Evolutionary conservation across 192 early-diverging fungal genomes (phyloP).

Genomic region (Coemansia sp.): DNA sequence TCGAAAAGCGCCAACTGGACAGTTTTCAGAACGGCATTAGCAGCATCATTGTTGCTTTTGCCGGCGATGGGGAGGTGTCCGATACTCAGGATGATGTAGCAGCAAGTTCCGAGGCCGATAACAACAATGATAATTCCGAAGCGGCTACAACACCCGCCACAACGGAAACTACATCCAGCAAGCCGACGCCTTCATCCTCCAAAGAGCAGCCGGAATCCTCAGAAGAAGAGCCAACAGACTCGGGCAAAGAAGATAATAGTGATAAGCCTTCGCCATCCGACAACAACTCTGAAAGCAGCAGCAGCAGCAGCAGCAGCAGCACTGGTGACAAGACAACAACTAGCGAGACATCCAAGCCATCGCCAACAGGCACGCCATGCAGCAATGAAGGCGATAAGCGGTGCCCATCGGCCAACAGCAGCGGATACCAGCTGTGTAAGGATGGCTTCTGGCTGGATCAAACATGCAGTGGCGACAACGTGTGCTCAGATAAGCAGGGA

Average conservation of each 20-base stretch:
- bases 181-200: neutral
- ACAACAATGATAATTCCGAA: neutral
- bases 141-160: neutral
- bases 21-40: neutral
- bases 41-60: neutral
- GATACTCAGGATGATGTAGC: neutral
- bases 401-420: slow-evolving; percentile 7
- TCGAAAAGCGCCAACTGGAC: slow-evolving; percentile 3
- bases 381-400: slow-evolving; percentile 20
- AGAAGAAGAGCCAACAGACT: neutral
- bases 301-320: no score
- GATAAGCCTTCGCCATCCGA: neutral
- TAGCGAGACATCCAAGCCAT: slow-evolving; percentile 8
- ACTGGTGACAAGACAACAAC: slow-evolving; percentile 4
- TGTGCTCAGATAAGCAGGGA: slow-evolving; percentile 26
- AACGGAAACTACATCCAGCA: neutral
- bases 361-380: slow-evolving; percentile 35
- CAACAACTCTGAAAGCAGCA: slow-evolving; percentile 10
- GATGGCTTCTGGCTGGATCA: slow-evolving; percentile 34
- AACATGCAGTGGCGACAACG: slow-evolving; percentile 20
- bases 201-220: neutral
- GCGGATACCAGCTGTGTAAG: slow-evolving; percentile 27
- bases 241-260: neutral
- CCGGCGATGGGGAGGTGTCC: neutral
- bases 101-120: neutral